phyloP scores from a whole-genome alignment of 352 stramenopile genomes.

The Stramenopiles sp. region DNA sequence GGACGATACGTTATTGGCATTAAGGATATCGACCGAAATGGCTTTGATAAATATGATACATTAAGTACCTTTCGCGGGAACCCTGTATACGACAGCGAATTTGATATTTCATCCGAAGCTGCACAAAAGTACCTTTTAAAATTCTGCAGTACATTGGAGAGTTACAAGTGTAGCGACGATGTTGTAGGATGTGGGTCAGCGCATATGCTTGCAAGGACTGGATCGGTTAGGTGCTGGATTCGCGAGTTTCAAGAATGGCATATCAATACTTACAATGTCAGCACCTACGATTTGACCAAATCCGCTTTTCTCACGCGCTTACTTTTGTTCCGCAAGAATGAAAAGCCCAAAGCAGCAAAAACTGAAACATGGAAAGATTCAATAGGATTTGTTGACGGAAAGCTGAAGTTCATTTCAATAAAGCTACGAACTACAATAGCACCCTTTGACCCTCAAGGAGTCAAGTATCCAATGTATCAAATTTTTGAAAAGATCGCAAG shows the following conservation, averaged over 20 bases:
- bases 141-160: neutral
- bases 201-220: constrained; percentile 13
- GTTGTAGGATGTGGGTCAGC: constrained; percentile 7
- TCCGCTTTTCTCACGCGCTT: neutral
- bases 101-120: constrained; percentile 13
- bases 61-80: constrained; percentile 15
- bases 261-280: constrained; percentile 10
- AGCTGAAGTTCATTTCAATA: constrained; percentile 24
- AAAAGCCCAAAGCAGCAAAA: neutral
- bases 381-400: constrained; percentile 24
- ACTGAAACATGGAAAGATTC: constrained; percentile 17
- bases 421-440: constrained; percentile 15
- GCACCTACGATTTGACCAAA: neutral
- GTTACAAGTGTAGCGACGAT: neutral
- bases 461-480: constrained; percentile 22
- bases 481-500: constrained; percentile 14
- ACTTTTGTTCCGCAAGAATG: neutral
- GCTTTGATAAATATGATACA: constrained; percentile 21
- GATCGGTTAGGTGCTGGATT: constrained; percentile 14
- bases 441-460: constrained; percentile 14
- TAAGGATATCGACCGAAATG: constrained; percentile 18
- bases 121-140: neutral
- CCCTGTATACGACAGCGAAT: constrained; percentile 18
- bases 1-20: constrained; percentile 16
- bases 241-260: constrained; percentile 20